Evolutionary conservation across 257 asterid genomes (phyloP).

Genomic region (Solanum appendiculatum): DNA sequence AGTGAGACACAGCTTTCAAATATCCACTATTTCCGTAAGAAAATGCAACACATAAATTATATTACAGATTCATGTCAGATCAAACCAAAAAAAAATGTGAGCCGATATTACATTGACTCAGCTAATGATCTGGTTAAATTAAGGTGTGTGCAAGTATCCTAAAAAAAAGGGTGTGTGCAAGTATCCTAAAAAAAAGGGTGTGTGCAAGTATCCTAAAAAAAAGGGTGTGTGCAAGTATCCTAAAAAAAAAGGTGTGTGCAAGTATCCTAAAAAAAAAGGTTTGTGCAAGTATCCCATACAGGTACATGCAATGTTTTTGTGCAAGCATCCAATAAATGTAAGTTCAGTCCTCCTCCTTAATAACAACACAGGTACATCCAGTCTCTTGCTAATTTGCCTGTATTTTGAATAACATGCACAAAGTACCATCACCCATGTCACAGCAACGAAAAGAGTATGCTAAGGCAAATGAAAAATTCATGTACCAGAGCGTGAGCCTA

Average conservation of each 20-base stretch:
- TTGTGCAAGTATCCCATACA: no score
- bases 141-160: neutral
- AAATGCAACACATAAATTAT: neutral
- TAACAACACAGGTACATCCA: neutral
- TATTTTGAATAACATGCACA: neutral
- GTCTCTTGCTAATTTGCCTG: neutral
- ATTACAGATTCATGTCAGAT: neutral
- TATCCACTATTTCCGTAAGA: neutral
- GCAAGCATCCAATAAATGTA: neutral
- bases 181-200: neutral
- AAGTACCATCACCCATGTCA: neutral
- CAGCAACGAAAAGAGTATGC: neutral
- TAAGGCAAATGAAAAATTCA: neutral
- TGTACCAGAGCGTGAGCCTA: neutral
- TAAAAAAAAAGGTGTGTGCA: neutral
- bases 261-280: neutral
- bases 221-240: neutral
- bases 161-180: neutral
- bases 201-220: neutral
- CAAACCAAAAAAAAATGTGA: neutral
- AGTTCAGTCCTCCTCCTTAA: neutral
- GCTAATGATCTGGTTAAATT: neutral
- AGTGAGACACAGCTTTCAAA: neutral
- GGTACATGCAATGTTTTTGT: no score
- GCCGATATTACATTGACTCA: neutral